phyloP scores from a whole-genome alignment of 139 green algal species.

The Haematococcus lacustris region DNA sequence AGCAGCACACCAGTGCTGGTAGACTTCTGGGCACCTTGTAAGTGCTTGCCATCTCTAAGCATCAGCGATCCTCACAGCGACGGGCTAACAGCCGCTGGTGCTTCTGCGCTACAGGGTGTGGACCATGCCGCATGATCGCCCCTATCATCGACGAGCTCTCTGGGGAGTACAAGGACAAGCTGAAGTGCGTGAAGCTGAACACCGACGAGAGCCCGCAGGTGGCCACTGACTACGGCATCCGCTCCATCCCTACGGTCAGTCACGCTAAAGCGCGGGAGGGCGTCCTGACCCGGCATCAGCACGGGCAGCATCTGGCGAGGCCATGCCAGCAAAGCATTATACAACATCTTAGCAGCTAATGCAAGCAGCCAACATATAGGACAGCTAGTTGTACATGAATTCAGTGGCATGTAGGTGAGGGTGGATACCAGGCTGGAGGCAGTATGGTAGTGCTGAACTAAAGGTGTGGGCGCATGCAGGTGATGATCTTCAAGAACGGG shows the following conservation, averaged over 20 bases:
- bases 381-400: too few species aligned
- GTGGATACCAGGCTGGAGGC: too few species aligned
- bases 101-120: slow-evolving; percentile 60
- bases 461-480: slow-evolving; percentile 55
- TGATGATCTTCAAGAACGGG: slow-evolving; percentile 95
- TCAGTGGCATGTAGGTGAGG: too few species aligned
- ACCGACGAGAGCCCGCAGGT: slow-evolving; percentile 91
- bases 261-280: too few species aligned
- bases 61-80: background rate
- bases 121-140: slow-evolving; percentile 91
- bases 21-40: slow-evolving; percentile 75
- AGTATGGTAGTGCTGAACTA: too few species aligned
- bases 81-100: background rate
- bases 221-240: slow-evolving; percentile 93
- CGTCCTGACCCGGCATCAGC: too few species aligned
- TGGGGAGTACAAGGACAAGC: slow-evolving; percentile 66
- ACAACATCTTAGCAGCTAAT: too few species aligned
- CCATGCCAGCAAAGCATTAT: too few species aligned
- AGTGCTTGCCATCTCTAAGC: background rate
- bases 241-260: slow-evolving; percentile 93
- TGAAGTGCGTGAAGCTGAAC: slow-evolving; percentile 79
- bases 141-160: slow-evolving; percentile 84
- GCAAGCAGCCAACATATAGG: too few species aligned
- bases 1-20: slow-evolving; percentile 72
- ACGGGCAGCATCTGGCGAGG: too few species aligned